Evolutionary conservation across 495 filamentous ascomycete genomes (phyloP).

Genomic region (Lophiotrema nucula): DNA sequence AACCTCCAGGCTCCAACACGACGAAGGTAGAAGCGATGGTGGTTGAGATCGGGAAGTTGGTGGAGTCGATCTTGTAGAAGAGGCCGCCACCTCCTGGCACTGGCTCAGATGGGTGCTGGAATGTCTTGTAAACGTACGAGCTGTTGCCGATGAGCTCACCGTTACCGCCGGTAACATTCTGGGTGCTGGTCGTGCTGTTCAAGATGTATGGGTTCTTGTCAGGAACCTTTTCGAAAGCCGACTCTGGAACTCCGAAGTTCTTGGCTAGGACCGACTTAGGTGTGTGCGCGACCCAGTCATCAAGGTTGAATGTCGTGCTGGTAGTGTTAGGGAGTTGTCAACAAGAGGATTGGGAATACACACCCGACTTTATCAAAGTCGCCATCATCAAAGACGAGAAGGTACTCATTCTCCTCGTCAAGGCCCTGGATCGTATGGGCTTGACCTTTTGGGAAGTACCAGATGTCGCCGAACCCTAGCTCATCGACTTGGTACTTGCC

Average conservation of each 20-base stretch:
- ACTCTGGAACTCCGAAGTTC: constrained; percentile 60
- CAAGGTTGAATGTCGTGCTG: constrained; percentile 62
- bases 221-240: constrained; percentile 58
- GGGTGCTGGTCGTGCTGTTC: constrained; percentile 48
- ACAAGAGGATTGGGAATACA: constrained; percentile 2
- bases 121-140: constrained; percentile 57
- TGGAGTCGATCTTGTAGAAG: constrained; percentile 59
- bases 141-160: constrained; percentile 53
- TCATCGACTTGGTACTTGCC: constrained; percentile 55
- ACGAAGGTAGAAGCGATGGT: constrained; percentile 63
- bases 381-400: constrained; percentile 66
- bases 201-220: constrained; percentile 60
- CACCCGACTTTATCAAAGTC: constrained; percentile 49
- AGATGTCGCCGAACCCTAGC: constrained; percentile 60
- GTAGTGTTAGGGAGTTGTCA: not conserved
- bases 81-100: constrained; percentile 60
- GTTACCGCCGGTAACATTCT: constrained; percentile 49
- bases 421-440: constrained; percentile 60
- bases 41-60: constrained; percentile 59
- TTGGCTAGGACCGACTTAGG: constrained; percentile 61
- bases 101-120: constrained; percentile 50
- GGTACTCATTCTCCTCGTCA: constrained; percentile 63
- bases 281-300: constrained; percentile 64
- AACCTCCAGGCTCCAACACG: constrained; percentile 56
- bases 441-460: constrained; percentile 66